A percentile compares a stretch with the other conserved stretches of the same genome.
Evolutionary conservation across 2,329 filamentous ascomycete species (phyloP).

Genomic region (Aspergillus pseudotamarii): DNA sequence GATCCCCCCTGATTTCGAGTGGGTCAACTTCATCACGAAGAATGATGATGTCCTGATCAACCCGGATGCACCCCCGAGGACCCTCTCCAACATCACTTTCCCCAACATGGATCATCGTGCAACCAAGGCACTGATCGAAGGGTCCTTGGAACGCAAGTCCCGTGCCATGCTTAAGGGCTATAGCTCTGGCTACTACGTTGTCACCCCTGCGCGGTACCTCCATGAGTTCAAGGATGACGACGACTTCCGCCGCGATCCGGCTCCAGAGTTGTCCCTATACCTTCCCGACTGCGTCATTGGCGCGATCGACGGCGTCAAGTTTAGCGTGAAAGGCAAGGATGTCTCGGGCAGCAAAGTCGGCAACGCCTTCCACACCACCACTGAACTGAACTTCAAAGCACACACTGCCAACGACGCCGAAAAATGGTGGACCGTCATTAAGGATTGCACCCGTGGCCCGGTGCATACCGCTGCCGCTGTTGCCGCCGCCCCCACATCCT

Average conservation of each 20-base stretch:
- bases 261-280: slow-evolving; percentile 86
- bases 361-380: slow-evolving; percentile 75
- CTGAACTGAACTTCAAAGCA: slow-evolving; percentile 86
- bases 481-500: slow-evolving; percentile 14
- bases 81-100: slow-evolving; percentile 74
- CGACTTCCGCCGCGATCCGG: slow-evolving; percentile 58
- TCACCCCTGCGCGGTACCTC: slow-evolving; percentile 83
- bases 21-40: slow-evolving; percentile 78
- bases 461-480: slow-evolving; percentile 13
- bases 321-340: slow-evolving; percentile 95
- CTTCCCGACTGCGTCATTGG: slow-evolving; percentile 87
- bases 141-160: slow-evolving; percentile 85
- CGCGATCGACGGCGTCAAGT: slow-evolving; percentile 73
- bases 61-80: slow-evolving; percentile 72
- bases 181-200: slow-evolving; percentile 82
- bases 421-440: slow-evolving; percentile 81
- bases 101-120: slow-evolving; percentile 83
- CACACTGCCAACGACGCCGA: slow-evolving; percentile 77
- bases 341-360: slow-evolving; percentile 74
- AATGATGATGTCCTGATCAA: slow-evolving; percentile 75
- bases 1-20: slow-evolving; percentile 85
- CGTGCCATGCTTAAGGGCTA: slow-evolving; percentile 81
- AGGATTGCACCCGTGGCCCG: slow-evolving; percentile 30
- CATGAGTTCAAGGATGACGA: slow-evolving; percentile 98
- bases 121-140: slow-evolving; percentile 83